phyloP scores from a whole-genome alignment of 2,329 filamentous ascomycete genomes.

The Penicillium brasilianum region DNA sequence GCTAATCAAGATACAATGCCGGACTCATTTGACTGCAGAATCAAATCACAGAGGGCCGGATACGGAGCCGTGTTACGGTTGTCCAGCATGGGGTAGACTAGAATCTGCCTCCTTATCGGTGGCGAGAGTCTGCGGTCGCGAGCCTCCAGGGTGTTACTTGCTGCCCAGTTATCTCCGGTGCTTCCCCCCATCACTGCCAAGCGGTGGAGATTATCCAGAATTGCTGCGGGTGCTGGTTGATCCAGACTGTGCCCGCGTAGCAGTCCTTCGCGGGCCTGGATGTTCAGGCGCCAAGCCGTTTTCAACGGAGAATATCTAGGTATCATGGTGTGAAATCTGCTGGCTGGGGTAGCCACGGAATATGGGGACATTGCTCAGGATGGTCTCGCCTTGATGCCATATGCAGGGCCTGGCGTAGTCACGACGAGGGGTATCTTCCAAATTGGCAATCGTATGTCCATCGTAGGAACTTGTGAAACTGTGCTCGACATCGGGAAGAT shows the following conservation, averaged over 20 bases:
- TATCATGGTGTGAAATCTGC: constrained; percentile 24
- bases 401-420: constrained; percentile 18
- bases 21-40: constrained; percentile 44
- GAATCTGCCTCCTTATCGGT: constrained; percentile 48
- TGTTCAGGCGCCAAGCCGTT: constrained; percentile 36
- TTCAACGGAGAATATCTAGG: constrained; percentile 35
- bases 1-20: constrained; percentile 52
- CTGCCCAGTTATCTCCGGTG: constrained; percentile 52
- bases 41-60: constrained; percentile 40
- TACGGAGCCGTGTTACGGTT: constrained; percentile 45
- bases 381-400: too few species aligned
- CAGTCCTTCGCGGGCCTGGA: constrained; percentile 32
- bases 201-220: constrained; percentile 49
- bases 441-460: constrained; percentile 26
- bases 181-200: constrained; percentile 52
- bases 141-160: constrained; percentile 46
- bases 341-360: constrained; percentile 19
- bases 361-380: too few species aligned
- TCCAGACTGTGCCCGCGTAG: constrained; percentile 43
- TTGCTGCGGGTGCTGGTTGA: constrained; percentile 43
- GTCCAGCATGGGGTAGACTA: constrained; percentile 57
- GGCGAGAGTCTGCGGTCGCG: constrained; percentile 39
- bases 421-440: constrained; percentile 12
- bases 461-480: constrained; percentile 29
- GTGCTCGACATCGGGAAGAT: constrained; percentile 22